Evolutionary conservation across 768 basidiomycete genomes (phyloP), one percentile per base, ranked within the genome.

Genomic region (Pleurotus citrinopileatus): DNA sequence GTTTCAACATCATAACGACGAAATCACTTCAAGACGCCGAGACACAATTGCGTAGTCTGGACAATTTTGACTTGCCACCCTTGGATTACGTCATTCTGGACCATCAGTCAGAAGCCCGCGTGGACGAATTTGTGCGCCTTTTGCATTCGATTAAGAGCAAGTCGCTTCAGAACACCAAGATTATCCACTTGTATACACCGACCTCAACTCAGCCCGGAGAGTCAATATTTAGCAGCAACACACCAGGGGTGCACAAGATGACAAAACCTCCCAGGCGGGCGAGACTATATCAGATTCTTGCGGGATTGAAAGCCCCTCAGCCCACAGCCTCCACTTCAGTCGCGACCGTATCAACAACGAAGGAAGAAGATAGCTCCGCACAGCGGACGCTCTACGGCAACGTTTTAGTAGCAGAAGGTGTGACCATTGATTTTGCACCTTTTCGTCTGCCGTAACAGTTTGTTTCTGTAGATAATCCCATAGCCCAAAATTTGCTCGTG

Each of bases 101-200:
- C 59, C 78, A 84, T 57, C 86, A 87, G 60, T 79, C 79, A 0
- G 86, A 87, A 60, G 67, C 68, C 1, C 74, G 74, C 37, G 79
- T 81, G 1, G 81, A 85, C 56, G 78, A 82, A 42, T 64, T 89
- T n/a, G 74, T 79, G 42, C 75, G 70, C 22, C 69, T 78, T 51
- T 61, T 86, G 29, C 73, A 74, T 48, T 70, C 73, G 8, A 63
- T 79, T 1, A 58, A 67, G 9, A 64, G 66, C 13, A 62, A 61
- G 5, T 57, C 71, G 3, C 72, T 84, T 6, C 62, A 63, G 22
- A 79, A 84, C 9, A 83, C 86, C 3, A 86, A 84, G 68, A 69
- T 88, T 52, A 74, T 90, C 12, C 87, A 89, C 57, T 70, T 90
- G 17, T 87, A 86, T 63, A 88, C 87, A 1, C 87, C 87, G 1